These are phyloP conservation scores for Fusarium pseudocircinatum DNA, from an alignment of 2,329 filamentous ascomycete genomes.

Conservation along the genomic window DNA sequence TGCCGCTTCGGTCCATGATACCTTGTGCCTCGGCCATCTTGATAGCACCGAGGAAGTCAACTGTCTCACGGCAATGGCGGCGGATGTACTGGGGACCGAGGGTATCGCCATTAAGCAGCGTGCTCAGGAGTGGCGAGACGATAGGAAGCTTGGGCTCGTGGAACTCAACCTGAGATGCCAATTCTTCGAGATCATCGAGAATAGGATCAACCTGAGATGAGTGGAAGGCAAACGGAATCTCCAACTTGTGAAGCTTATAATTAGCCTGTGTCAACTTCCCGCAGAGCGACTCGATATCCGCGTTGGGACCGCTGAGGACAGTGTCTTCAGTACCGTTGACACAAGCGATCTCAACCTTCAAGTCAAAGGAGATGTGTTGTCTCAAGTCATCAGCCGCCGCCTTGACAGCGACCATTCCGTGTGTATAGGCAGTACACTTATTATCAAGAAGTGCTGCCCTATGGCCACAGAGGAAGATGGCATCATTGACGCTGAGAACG, in stretches of 20 bases:
- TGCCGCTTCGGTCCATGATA: conserved; percentile 63
- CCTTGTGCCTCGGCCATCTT: conserved; percentile 54
- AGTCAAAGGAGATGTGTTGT: conserved; percentile 41
- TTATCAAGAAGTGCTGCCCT: not conserved
- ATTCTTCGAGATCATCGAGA: conserved; percentile 65
- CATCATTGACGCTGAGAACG: conserved; percentile 69
- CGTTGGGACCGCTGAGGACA: conserved; percentile 66
- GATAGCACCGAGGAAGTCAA: conserved; percentile 68
- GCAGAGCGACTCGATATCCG: conserved; percentile 56
- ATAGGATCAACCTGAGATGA: conserved; percentile 65
- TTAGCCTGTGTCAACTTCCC: conserved; percentile 44
- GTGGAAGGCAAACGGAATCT: conserved; percentile 64
- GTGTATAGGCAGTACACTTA: conserved; percentile 15
- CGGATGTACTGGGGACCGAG: conserved; percentile 69
- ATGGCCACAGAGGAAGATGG: conserved; percentile 69
- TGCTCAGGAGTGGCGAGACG: not conserved
- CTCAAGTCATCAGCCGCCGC: not conserved
- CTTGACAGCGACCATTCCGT: conserved; percentile 24
- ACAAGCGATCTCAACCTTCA: conserved; percentile 68
- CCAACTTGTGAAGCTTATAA: conserved; percentile 58
- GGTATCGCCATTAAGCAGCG: conserved; percentile 70
- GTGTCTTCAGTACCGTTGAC: conserved; percentile 80
- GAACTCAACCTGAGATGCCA: conserved; percentile 53
- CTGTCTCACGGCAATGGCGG: conserved; percentile 69
- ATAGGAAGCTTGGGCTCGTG: conserved; percentile 60